A percentile compares a stretch with the other conserved stretches of the same genome.
Conservation (phyloP, 2,329 filamentous ascomycete species). For the Stemphylium lycopersici region DNA sequence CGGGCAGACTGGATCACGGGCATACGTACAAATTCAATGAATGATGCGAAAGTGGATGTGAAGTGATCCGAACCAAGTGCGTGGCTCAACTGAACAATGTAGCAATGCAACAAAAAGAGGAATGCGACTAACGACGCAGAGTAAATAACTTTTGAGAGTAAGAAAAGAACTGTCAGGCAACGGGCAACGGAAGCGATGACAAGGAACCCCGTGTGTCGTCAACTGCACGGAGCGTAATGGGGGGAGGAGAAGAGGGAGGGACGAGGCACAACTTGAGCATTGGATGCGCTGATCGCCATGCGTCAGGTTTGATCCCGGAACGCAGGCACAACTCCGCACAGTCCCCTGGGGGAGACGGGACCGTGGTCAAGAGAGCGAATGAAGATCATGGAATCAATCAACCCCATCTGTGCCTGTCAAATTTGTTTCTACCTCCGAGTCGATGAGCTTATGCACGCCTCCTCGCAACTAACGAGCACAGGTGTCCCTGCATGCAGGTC, state of each 20-base stretch:
- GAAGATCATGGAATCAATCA: conserved; percentile 20
- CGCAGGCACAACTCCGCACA: conserved; percentile 37
- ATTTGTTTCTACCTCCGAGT: conserved; percentile 38
- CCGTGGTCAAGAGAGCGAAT: conserved; percentile 33
- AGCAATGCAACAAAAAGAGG: conserved; percentile 9
- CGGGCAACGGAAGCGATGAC: conserved; percentile 18
- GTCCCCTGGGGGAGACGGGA: conserved; percentile 39
- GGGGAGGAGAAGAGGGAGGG: conserved; percentile 26
- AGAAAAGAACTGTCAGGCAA: conserved; percentile 16
- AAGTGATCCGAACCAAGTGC: neutral
- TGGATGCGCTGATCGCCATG: conserved; percentile 42
- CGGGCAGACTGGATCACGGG: too few species aligned
- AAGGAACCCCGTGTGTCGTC: conserved; percentile 32
- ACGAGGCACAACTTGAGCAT: conserved; percentile 37
- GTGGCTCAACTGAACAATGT: conserved; percentile 6
- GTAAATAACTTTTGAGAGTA: conserved; percentile 16
- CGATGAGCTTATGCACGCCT: conserved; percentile 40
- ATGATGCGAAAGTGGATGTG: neutral
- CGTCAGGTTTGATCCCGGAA: conserved; percentile 31
- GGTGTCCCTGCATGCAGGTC: conserved; percentile 36
- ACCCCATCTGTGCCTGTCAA: conserved; percentile 35
- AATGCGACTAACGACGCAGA: conserved; percentile 19
- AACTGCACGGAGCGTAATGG: conserved; percentile 33
- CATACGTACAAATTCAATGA: conserved; percentile 17
- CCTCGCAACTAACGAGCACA: conserved; percentile 35